phyloP scores from a whole-genome alignment of 2,329 filamentous ascomycete genomes.

The Beauveria sp. region DNA sequence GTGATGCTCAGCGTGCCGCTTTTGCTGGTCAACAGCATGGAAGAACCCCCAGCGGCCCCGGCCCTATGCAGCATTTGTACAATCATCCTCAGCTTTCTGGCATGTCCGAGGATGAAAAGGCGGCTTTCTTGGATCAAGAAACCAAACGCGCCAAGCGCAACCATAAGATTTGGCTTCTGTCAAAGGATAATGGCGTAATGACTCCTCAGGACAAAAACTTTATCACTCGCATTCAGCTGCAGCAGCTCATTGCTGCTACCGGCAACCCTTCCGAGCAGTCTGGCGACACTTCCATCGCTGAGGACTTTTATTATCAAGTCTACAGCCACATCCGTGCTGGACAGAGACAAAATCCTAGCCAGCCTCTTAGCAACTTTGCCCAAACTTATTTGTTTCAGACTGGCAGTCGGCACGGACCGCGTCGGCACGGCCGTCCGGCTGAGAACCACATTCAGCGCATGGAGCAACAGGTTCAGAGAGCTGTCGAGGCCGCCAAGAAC shows the following conservation, averaged over 20 bases:
- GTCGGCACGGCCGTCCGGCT: slow-evolving; percentile 71
- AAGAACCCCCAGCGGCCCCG: slow-evolving; percentile 44
- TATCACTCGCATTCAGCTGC: slow-evolving; percentile 93
- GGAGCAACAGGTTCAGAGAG: slow-evolving; percentile 97
- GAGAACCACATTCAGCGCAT: slow-evolving; percentile 98
- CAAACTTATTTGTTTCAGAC: slow-evolving; percentile 98
- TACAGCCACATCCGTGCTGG: slow-evolving; percentile 89
- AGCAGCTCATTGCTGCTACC: slow-evolving; percentile 89
- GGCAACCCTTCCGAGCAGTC: slow-evolving; percentile 77
- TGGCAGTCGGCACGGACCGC: slow-evolving; percentile 67
- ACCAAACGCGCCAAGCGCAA: slow-evolving; percentile 94
- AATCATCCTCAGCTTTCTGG: slow-evolving; percentile 47
- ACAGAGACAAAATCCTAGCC: slow-evolving; percentile 82
- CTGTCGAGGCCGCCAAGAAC: slow-evolving; percentile 93
- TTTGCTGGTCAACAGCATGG: slow-evolving; percentile 32
- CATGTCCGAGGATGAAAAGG: slow-evolving; percentile 76
- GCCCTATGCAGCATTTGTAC: slow-evolving; percentile 25
- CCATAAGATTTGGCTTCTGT: slow-evolving; percentile 92
- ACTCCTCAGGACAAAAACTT: slow-evolving; percentile 99
- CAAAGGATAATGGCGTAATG: slow-evolving; percentile 94
- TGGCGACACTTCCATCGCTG: slow-evolving; percentile 70
- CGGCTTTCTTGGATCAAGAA: slow-evolving; percentile 79
- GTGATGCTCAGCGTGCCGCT: slow-evolving; percentile 34
- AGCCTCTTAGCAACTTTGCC: slow-evolving; percentile 91
- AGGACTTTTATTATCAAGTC: slow-evolving; percentile 99